A percentile compares a stretch with the other conserved stretches of the same genome.
These are phyloP conservation scores for Vitis hybrid DNA, from an alignment of 177 flowering plant genomes.

Conservation along the genomic window DNA sequence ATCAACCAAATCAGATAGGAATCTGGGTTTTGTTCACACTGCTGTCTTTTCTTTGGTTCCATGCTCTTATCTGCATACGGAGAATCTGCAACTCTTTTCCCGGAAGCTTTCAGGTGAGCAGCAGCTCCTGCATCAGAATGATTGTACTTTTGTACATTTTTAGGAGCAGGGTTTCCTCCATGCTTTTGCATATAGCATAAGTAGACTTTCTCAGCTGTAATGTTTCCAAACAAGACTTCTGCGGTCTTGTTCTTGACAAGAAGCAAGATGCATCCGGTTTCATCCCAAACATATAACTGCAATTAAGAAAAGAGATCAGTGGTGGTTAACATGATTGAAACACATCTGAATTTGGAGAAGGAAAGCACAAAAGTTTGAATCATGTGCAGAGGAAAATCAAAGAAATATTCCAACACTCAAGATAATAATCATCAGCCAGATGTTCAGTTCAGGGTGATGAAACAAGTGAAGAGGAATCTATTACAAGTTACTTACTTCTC, in stretches of 20 bases:
- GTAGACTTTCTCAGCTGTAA: slow-evolving; percentile 60
- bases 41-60: slow-evolving; percentile 8
- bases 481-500: background rate
- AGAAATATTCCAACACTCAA: background rate
- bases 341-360: background rate
- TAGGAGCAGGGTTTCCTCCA: background rate
- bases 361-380: background rate
- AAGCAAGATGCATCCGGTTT: slow-evolving; percentile 53
- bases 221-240: slow-evolving; percentile 68
- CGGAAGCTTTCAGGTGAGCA: background rate
- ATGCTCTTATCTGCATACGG: slow-evolving; percentile 8
- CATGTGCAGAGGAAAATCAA: background rate
- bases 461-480: background rate
- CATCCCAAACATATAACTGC: slow-evolving; percentile 83
- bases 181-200: slow-evolving; percentile 27
- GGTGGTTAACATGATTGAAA: background rate
- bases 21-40: slow-evolving; percentile 17
- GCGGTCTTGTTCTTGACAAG: slow-evolving; percentile 69
- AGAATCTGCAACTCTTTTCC: slow-evolving; percentile 7
- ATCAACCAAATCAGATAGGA: slow-evolving; percentile 59
- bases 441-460: background rate
- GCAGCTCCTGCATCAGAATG: slow-evolving; percentile 2
- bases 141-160: background rate
- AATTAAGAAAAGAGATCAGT: slow-evolving; percentile 5
- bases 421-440: background rate